Base-by-base conservation (phyloP, 257 asterid genomes). In the Capsicum rhomboideum region DNA sequence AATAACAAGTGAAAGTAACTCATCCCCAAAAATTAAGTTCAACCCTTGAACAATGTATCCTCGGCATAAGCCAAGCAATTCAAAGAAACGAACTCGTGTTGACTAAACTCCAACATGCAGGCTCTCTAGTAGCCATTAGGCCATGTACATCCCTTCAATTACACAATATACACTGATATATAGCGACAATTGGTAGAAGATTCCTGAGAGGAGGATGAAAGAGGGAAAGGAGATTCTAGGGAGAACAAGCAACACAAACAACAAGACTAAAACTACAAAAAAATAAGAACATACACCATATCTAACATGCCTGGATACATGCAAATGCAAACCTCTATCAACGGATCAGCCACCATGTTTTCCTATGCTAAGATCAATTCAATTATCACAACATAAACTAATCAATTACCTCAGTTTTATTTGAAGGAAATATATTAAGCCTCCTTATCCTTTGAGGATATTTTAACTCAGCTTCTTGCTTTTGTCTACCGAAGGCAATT, bases 361-460 rank as follows among this genome's bases (percentile, higher is more conserved):
- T 44, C 37, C 40, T 44, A 44, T 14, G 40, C 80, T 44, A 44
- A 37, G 79, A 82, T 31, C 71, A 53, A 82, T 69, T 31, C 9
- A 52, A 20, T 18, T 1, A 75, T 23, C 81, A 26, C 12, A 75
- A 16, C 14, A 75, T 14, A 75, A 80, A 81, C 56, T 34, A 67
- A 82, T 84, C 84, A 79, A 84, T 83, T 89, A 97, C 99, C 99
- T 93, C 99, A 67, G 89, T 85, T 89, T 95, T 97, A 90, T 92
- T 93, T 82, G 96, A 88, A 88, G 99, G 97, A 91, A 97, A 97
- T 82, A 97, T 92, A 90, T 97, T 88, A 72, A 97, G 98, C 83
- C 98, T 93, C 87, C 97, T 87, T 67, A 95, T 91, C 87, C 97
- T 96, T 89, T 86, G 98, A 58, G 99, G 97, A 87, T 93, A 97